phyloP scores from a whole-genome alignment of 306 rosid species.

The Biancaea sappan region DNA sequence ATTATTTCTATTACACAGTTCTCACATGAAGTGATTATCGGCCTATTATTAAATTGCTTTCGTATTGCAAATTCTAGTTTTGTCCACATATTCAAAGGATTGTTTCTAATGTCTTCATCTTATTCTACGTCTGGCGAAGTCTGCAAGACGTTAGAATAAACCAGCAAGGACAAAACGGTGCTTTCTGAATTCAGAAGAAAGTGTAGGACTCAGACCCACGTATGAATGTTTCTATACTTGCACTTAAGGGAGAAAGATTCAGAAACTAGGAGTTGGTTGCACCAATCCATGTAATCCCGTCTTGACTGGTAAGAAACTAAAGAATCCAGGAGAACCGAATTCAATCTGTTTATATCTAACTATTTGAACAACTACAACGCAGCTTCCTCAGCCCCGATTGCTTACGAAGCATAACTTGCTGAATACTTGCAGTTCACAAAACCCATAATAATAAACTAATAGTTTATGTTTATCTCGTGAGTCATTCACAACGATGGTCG shows the following conservation, averaged over 20 bases:
- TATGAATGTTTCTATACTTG: slow-evolving; percentile 28
- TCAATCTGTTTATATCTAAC: slow-evolving; percentile 41
- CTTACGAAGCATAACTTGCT: slow-evolving; percentile 1
- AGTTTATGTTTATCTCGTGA: neutral
- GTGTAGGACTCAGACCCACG: neutral
- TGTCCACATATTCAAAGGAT: neutral
- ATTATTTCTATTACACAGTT: neutral
- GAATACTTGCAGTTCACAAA: slow-evolving; percentile 21
- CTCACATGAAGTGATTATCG: neutral
- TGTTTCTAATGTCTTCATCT: neutral
- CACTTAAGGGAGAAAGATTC: neutral
- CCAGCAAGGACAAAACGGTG: neutral
- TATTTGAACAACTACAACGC: neutral
- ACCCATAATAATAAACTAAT: neutral
- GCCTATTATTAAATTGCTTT: neutral
- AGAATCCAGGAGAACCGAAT: neutral
- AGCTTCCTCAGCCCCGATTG: neutral
- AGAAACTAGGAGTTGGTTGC: neutral
- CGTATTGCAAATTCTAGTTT: neutral
- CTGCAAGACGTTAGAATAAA: neutral
- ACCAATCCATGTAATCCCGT: neutral
- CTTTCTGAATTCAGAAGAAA: slow-evolving; percentile 4
- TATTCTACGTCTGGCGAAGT: neutral
- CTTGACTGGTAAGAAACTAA: neutral
- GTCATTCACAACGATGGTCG: neutral